Evolutionary conservation across 306 rosid species (phyloP).

Genomic region (Luffa aegyptiaca): DNA sequence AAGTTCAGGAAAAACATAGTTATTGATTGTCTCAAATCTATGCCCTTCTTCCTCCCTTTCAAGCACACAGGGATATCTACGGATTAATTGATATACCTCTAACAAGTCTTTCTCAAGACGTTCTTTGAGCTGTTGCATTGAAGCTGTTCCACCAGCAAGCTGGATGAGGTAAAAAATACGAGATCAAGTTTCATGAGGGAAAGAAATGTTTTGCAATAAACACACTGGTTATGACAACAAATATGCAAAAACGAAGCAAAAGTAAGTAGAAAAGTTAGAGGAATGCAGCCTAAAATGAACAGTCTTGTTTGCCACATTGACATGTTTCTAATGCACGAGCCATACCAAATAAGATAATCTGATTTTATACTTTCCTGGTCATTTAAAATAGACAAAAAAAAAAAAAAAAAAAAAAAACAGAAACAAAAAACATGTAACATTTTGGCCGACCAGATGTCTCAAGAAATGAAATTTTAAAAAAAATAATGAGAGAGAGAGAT

Average conservation of each 20-base stretch:
- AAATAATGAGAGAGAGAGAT: conserved; percentile 10
- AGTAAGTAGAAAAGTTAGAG: neutral
- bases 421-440: neutral
- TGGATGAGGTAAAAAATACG: conserved; percentile 19
- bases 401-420: neutral
- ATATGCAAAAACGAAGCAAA: neutral
- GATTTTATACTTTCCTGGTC: neutral
- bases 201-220: neutral
- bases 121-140: conserved; percentile 96
- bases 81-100: conserved; percentile 41
- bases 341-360: neutral
- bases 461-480: too few species aligned
- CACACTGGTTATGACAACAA: neutral
- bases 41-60: neutral
- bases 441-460: neutral
- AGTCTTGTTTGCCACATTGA: neutral
- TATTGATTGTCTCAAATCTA: neutral
- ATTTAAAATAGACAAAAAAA: neutral
- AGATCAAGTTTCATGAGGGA: neutral
- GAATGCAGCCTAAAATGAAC: neutral
- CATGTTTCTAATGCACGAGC: neutral
- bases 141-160: conserved; percentile 99
- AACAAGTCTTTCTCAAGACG: conserved; percentile 95
- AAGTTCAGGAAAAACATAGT: conserved; percentile 4
- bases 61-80: neutral